Conservation (phyloP, 345 rosid genomes). For the Carallia brachiata region DNA sequence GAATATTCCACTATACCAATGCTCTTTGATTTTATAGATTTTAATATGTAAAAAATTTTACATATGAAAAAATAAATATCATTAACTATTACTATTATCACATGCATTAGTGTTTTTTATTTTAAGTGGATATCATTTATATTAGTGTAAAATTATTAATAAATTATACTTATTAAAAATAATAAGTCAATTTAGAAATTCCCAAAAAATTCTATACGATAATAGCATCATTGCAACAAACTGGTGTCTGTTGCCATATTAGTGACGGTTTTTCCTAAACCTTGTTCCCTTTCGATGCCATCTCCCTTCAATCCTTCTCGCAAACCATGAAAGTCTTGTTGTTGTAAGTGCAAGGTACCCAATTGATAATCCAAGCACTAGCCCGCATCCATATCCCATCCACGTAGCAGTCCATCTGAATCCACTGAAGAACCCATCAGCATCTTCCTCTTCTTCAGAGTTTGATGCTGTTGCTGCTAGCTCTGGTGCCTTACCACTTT, state of each 20-base stretch:
- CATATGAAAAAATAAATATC: no score
- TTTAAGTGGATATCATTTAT: no score
- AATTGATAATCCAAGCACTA: neutral
- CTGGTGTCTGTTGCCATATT: neutral
- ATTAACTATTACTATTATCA: no score
- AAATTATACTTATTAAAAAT: no score
- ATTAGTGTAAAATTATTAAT: no score
- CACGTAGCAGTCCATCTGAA: constrained; percentile 15
- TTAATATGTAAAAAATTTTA: no score
- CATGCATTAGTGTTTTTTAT: no score
- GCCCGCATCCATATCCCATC: constrained; percentile 20
- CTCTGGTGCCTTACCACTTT: neutral
- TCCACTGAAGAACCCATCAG: neutral
- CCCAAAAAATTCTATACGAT: no score
- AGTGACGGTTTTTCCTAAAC: neutral
- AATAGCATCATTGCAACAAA: no score
- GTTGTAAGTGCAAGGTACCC: neutral
- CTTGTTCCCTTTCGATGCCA: neutral
- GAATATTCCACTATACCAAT: no score
- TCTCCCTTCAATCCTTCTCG: neutral
- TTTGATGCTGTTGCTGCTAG: neutral
- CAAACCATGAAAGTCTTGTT: constrained; percentile 15
- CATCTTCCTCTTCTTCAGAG: neutral
- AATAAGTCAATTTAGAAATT: no score
- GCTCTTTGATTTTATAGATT: no score